Percentiles rank a stretch among this genome's conserved stretches.
These are phyloP conservation scores for Yarrowia sp. DNA, from an alignment of 805 yeast species.

Conservation along the genomic window DNA sequence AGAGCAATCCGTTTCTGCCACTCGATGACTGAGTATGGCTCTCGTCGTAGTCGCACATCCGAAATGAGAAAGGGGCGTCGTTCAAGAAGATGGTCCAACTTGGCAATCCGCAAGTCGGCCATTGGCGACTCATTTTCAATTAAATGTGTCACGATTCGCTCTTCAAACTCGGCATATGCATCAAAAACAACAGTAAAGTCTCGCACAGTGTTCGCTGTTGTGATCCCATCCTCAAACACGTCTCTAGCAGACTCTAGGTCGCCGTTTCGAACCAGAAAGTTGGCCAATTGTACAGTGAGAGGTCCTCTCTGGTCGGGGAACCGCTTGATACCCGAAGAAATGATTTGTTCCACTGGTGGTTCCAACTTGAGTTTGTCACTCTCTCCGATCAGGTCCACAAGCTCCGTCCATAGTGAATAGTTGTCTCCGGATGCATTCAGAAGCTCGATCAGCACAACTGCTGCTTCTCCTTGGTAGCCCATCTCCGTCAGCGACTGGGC, in stretches of 20 bases:
- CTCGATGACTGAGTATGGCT: constrained; percentile 55
- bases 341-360: constrained; percentile 40
- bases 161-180: constrained; percentile 58
- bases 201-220: constrained; percentile 47
- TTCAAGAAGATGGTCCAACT: constrained; percentile 55
- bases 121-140: constrained; percentile 34
- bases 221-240: constrained; percentile 49
- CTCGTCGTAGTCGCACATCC: constrained; percentile 63
- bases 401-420: constrained; percentile 48
- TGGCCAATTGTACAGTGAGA: constrained; percentile 48
- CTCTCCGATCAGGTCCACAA: constrained; percentile 42
- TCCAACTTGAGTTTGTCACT: background rate
- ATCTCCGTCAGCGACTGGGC: constrained; percentile 32
- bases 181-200: constrained; percentile 68
- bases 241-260: constrained; percentile 42
- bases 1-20: constrained; percentile 66
- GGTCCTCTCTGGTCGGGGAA: constrained; percentile 61
- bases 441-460: constrained; percentile 39
- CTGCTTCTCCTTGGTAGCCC: constrained; percentile 31
- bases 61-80: constrained; percentile 56
- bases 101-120: constrained; percentile 44
- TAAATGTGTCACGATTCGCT: constrained; percentile 41
- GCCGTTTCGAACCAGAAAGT: constrained; percentile 45
- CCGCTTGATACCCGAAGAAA: constrained; percentile 39
- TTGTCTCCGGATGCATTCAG: constrained; percentile 43